Evolutionary conservation across 2,329 filamentous ascomycete genomes (phyloP), one percentile per base, ranked within the genome.

Genomic region (Teratosphaeria viscida): DNA sequence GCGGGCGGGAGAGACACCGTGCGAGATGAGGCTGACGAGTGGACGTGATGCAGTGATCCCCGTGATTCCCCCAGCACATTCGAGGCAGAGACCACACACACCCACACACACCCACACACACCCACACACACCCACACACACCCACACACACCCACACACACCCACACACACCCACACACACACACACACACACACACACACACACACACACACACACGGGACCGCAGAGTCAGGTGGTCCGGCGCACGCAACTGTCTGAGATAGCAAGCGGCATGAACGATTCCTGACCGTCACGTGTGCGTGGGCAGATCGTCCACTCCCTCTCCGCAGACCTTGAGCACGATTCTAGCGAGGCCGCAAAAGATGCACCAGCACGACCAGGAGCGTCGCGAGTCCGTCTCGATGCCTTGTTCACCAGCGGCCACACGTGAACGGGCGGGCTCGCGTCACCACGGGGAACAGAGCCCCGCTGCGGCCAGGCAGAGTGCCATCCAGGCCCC

Each of bases 1-100:
- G 57, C 60, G 60, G 60, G n/a, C n/a, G n/a, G 54, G 59, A 57
- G 57, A 57, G 59, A 57, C 60, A 61, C 60, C 54, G 60, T 61
- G 57, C 54, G 32, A 39, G 32, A 47, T 59, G 57, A 54, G 47
- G 60, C 60, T 61, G 60, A 61, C 57, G 47, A 37, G 23, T 27
- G 29, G 26, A 34, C 23, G 27, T 52, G 29, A n/a, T 49, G 47
- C 52, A 57, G 55, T 47, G 47, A 37, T 49, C 49, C 47, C 29
- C 47, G 55, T 60, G 55, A 57, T 60, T 35, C 26, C 23, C 23
- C 34, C 43, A 49, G 43, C 43, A 19, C 5, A 32, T 10, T 37
- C 54, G 12, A 37, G 47, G 39, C 54, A 52, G 29, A 43, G 52
- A 53, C 52, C 32, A 57, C 23, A 2, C 23, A 23, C 23, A 2